These are phyloP conservation scores for Asclepias syriaca DNA, from an alignment of 257 asterid species.

Conservation along the genomic window DNA sequence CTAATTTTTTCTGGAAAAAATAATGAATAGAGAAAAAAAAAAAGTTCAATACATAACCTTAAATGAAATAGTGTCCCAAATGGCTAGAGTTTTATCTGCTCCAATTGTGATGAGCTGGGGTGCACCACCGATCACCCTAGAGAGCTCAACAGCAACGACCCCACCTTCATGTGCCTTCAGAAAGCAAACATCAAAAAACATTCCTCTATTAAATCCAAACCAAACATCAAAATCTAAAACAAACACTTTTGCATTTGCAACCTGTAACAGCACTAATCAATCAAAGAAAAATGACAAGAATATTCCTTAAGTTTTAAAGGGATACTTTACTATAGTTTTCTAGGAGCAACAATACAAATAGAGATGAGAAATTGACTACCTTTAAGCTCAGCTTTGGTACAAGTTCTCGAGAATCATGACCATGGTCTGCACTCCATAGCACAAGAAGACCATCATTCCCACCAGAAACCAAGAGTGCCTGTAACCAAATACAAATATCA, in stretches of 20 bases:
- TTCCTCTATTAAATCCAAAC: neutral
- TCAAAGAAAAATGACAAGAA: neutral
- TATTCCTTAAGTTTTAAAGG: neutral
- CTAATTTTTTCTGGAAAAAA: constrained; percentile 2
- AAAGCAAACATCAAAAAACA: neutral
- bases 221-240: neutral
- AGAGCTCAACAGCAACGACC: constrained; percentile 91
- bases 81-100: constrained; percentile 90
- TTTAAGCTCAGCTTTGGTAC: constrained; percentile 94
- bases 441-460: constrained; percentile 96
- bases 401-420: constrained; percentile 94
- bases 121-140: constrained; percentile 86
- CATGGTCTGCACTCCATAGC: constrained; percentile 95
- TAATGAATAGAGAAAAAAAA: constrained; percentile 13
- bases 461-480: constrained; percentile 98
- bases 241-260: neutral
- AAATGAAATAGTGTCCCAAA: constrained; percentile 95
- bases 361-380: constrained; percentile 30
- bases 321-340: neutral
- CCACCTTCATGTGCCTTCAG: constrained; percentile 97
- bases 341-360: neutral
- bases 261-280: neutral
- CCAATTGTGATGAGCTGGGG: constrained; percentile 99
- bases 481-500: constrained; percentile 26
- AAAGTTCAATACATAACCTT: constrained; percentile 48